Conservation (phyloP, 2,329 filamentous ascomycete species). For the Microsporum ferrugineum region DNA sequence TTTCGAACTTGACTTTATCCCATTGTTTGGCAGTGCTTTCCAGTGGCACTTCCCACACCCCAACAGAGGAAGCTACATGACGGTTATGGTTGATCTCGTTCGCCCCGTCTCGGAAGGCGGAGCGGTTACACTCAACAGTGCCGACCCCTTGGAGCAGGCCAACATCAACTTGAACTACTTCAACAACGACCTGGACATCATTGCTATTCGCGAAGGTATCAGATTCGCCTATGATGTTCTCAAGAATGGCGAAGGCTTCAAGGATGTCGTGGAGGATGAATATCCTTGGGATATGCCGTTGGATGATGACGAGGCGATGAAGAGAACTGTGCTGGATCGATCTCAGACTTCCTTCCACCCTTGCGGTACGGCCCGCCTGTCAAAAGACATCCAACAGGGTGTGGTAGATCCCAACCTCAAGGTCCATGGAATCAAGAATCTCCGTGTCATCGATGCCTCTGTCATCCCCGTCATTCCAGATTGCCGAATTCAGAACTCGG, state of each 20-base stretch:
- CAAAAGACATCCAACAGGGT: constrained; percentile 41
- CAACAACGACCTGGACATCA: constrained; percentile 20
- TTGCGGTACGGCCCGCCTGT: constrained; percentile 45
- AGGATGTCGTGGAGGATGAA: constrained; percentile 28
- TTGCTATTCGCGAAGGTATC: constrained; percentile 47
- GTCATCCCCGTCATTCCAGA: constrained; percentile 45
- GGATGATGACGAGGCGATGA: constrained; percentile 46
- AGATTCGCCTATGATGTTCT: constrained; percentile 46
- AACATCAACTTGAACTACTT: constrained; percentile 38
- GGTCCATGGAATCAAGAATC: constrained; percentile 44
- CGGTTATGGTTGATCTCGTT: constrained; percentile 45
- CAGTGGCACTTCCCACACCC: constrained; percentile 40
- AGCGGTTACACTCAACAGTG: constrained; percentile 33
- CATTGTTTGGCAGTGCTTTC: constrained; percentile 45
- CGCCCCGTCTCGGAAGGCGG: constrained; percentile 38
- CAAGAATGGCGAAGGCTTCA: constrained; percentile 46
- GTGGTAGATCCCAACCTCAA: constrained; percentile 42
- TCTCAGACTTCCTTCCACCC: constrained; percentile 50
- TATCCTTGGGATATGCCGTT: constrained; percentile 53
- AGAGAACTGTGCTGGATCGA: constrained; percentile 45
- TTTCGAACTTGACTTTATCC: constrained; percentile 52
- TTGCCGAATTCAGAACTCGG: constrained; percentile 49
- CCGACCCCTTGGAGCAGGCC: constrained; percentile 29
- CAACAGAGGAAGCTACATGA: constrained; percentile 41
- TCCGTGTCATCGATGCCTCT: constrained; percentile 47